Conservation (phyloP, 345 rosid species). For the Linum usitatissimum region DNA sequence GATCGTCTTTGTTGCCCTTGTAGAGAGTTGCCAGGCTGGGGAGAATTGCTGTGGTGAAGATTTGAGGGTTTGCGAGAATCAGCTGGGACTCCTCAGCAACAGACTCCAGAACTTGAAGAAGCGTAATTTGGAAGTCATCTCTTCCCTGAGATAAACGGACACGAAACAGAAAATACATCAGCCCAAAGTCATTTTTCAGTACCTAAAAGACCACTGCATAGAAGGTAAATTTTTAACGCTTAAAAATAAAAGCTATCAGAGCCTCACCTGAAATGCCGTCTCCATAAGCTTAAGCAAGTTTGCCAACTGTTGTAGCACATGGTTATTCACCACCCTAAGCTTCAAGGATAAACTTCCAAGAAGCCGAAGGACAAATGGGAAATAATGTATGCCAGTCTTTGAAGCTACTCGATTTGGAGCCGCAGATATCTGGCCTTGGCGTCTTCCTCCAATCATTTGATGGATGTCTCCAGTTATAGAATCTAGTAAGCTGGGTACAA, state of each 20-base stretch:
- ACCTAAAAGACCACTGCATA: no score
- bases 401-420: constrained; percentile 48
- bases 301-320: constrained; percentile 67
- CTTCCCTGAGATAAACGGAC: constrained; percentile 47
- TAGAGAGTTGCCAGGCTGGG: constrained; percentile 70
- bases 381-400: constrained; percentile 56
- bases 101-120: constrained; percentile 73
- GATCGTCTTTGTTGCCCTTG: constrained; percentile 86
- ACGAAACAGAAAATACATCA: neutral
- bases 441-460: constrained; percentile 76
- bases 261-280: constrained; percentile 71
- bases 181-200: neutral
- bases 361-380: constrained; percentile 84
- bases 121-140: constrained; percentile 89
- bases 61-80: constrained; percentile 42
- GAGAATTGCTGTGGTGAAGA: constrained; percentile 55
- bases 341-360: constrained; percentile 74
- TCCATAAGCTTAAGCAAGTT: constrained; percentile 69
- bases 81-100: constrained; percentile 58
- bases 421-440: constrained; percentile 62
- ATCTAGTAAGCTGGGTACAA: constrained; percentile 62
- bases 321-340: constrained; percentile 55
- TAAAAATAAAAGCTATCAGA: constrained; percentile 4
- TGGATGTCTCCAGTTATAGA: constrained; percentile 65
- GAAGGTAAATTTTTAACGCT: constrained; percentile 1